Evolutionary conservation across 177 flowering plant species (phyloP).

Genomic region (Vitis hybrid): DNA sequence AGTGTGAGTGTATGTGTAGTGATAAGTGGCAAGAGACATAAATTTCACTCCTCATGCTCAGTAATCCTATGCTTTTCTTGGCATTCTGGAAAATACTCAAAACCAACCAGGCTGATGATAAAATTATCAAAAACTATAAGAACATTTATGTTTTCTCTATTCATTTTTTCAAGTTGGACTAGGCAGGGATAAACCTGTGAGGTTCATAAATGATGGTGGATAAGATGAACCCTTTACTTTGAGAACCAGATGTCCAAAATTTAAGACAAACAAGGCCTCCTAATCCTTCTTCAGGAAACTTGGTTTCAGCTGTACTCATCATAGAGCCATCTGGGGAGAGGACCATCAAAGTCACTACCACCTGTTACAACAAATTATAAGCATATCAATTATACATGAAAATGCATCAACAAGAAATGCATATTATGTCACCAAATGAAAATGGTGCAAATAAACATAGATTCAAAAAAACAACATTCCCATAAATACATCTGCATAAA

Average conservation of each 20-base stretch:
- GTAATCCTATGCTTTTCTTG: background rate
- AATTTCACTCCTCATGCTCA: background rate
- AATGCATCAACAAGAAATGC: too few species aligned
- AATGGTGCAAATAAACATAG: too few species aligned
- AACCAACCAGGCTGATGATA: too few species aligned
- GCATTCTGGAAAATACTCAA: background rate
- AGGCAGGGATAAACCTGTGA: conserved; percentile 62
- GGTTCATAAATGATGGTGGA: conserved; percentile 92
- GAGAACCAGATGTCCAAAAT: conserved; percentile 65
- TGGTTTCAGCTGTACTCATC: conserved; percentile 81
- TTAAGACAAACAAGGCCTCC: conserved; percentile 86
- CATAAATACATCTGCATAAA: too few species aligned
- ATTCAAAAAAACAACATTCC: too few species aligned
- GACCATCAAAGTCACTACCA: conserved; percentile 54
- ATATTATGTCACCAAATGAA: too few species aligned
- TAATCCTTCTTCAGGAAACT: conserved; percentile 79
- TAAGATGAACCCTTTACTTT: conserved; percentile 53
- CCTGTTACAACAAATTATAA: conserved; percentile 42
- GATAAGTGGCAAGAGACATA: background rate
- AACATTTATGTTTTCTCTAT: background rate
- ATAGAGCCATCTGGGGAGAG: conserved; percentile 81
- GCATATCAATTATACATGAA: background rate
- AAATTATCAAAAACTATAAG: background rate
- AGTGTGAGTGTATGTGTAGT: background rate
- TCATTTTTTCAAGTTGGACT: background rate